Conservation (phyloP, 352 stramenopile species). For the Globisporangium lucens region DNA sequence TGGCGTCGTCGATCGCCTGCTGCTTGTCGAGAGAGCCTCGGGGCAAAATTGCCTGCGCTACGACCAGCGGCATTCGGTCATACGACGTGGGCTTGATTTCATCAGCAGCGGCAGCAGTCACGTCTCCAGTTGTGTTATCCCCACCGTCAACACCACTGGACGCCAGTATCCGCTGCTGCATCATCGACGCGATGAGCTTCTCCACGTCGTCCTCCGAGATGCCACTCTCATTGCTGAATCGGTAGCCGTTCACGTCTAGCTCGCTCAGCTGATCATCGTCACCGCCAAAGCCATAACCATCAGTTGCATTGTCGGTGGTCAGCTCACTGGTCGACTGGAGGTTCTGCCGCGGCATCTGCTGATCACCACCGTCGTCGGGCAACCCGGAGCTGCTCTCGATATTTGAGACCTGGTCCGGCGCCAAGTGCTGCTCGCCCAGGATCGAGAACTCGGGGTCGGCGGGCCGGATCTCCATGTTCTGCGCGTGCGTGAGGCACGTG, state of each 20-base stretch:
- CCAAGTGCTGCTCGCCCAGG: slow-evolving; percentile 9
- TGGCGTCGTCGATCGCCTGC: neutral
- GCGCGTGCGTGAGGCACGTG: slow-evolving; percentile 12
- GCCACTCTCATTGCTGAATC: slow-evolving; percentile 15
- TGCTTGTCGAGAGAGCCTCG: neutral
- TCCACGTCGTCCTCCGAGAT: slow-evolving; percentile 18
- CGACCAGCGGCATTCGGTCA: neutral
- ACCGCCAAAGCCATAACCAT: neutral
- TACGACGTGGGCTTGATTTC: neutral
- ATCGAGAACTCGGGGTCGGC: slow-evolving; percentile 26
- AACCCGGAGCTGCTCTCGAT: slow-evolving; percentile 6
- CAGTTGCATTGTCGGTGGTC: too few species aligned
- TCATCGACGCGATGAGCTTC: slow-evolving; percentile 10
- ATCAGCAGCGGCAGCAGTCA: neutral
- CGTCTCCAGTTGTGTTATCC: neutral
- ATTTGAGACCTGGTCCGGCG: slow-evolving; percentile 1
- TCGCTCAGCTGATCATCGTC: slow-evolving; percentile 4
- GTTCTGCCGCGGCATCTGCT: neutral
- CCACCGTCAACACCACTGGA: neutral
- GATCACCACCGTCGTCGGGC: neutral
- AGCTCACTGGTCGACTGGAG: neutral
- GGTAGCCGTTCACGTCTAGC: slow-evolving; percentile 13
- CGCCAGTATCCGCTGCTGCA: neutral
- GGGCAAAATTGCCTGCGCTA: neutral
- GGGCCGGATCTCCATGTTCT: slow-evolving; percentile 23